A percentile compares a stretch with the other conserved stretches of the same genome.
Conservation (phyloP, 1,139 yeast species). For the Maudiozyma humilis region DNA sequence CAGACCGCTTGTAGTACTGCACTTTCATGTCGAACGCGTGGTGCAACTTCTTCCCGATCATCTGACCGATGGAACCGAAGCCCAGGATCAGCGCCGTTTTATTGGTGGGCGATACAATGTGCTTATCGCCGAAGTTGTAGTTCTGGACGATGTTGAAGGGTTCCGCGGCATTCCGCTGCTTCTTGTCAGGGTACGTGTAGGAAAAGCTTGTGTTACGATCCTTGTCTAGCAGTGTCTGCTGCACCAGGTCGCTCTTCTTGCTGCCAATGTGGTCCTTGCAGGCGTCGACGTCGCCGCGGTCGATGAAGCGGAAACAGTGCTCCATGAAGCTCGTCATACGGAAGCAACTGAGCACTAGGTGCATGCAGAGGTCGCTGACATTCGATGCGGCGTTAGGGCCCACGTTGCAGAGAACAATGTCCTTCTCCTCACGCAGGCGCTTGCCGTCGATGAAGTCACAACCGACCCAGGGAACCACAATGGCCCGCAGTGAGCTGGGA, state of each 20-base stretch:
- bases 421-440: slow-evolving; percentile 33
- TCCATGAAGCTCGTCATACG: slow-evolving; percentile 52
- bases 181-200: slow-evolving; percentile 8
- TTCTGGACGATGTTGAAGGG: slow-evolving; percentile 23
- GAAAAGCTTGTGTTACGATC: slow-evolving; percentile 1
- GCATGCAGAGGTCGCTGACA: slow-evolving; percentile 68
- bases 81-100: slow-evolving; percentile 65
- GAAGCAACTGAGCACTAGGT: slow-evolving; percentile 51
- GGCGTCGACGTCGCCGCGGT: slow-evolving; percentile 36
- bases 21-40: slow-evolving; percentile 56
- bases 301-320: slow-evolving; percentile 33
- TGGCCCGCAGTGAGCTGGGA: slow-evolving; percentile 47
- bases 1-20: slow-evolving; percentile 52
- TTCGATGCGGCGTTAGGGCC: slow-evolving; percentile 58
- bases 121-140: slow-evolving; percentile 44
- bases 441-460: slow-evolving; percentile 50
- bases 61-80: slow-evolving; percentile 68
- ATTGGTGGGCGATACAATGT: slow-evolving; percentile 45
- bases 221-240: background rate
- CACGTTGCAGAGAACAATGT: slow-evolving; percentile 55
- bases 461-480: slow-evolving; percentile 67
- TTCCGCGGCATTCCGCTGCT: slow-evolving; percentile 1
- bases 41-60: slow-evolving; percentile 49
- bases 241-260: slow-evolving; percentile 13
- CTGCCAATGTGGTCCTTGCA: slow-evolving; percentile 34